Conservation (phyloP, 148 eudicot species). For the Arbutus unedo region DNA sequence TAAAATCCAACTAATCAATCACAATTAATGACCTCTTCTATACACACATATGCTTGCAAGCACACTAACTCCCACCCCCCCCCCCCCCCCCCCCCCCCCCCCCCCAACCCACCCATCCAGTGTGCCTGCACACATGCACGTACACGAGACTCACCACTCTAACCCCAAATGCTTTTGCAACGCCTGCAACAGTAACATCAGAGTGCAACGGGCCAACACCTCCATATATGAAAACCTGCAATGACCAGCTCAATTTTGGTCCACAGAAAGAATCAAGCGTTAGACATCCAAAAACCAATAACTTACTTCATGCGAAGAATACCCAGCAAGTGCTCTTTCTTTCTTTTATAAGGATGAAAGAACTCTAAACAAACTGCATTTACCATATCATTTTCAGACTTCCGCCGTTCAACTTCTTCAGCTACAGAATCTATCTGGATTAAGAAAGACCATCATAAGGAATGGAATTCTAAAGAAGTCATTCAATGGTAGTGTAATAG, state of each 20-base stretch:
- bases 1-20: neutral
- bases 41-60: neutral
- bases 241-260: constrained; percentile 20
- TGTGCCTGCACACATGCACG: no score
- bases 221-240: constrained; percentile 92
- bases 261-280: neutral
- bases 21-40: neutral
- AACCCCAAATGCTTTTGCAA: constrained; percentile 96
- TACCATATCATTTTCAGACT: constrained; percentile 81
- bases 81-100: no score
- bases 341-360: neutral
- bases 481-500: neutral
- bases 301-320: neutral
- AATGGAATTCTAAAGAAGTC: constrained; percentile 12
- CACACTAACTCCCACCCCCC: no score
- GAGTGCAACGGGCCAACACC: constrained; percentile 93
- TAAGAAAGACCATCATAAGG: constrained; percentile 17
- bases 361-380: neutral
- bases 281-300: neutral
- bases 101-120: no score
- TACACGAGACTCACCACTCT: constrained; percentile 56
- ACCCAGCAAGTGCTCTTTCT: neutral
- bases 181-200: constrained; percentile 83
- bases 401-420: constrained; percentile 73
- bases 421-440: constrained; percentile 89